Percentiles rank a stretch among this genome's conserved stretches.
Conservation (phyloP, 495 filamentous ascomycete genomes). For the Penicillium nucicola region DNA sequence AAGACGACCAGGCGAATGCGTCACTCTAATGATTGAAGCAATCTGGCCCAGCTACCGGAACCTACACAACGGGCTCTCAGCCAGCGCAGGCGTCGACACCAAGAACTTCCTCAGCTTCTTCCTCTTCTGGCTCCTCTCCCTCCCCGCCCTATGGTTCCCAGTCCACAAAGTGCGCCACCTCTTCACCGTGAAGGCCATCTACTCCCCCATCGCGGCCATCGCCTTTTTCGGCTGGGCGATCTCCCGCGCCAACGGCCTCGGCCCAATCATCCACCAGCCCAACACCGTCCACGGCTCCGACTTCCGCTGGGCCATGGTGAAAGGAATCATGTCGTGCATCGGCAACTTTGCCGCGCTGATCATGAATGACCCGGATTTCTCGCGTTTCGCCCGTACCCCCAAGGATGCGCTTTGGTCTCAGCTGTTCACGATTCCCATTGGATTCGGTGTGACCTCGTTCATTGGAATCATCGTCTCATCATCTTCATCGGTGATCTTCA, state of each 20-base stretch:
- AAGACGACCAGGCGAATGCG: constrained; percentile 54
- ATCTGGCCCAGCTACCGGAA: constrained; percentile 71
- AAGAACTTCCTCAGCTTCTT: constrained; percentile 76
- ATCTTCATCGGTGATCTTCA: constrained; percentile 74
- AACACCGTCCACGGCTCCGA: constrained; percentile 61
- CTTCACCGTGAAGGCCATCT: constrained; percentile 86
- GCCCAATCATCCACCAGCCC: constrained; percentile 77
- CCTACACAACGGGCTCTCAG: constrained; percentile 66
- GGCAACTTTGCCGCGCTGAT: constrained; percentile 88
- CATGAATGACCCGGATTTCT: constrained; percentile 82
- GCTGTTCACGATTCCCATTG: constrained; percentile 78
- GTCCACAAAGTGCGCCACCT: constrained; percentile 68
- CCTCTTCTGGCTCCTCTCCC: constrained; percentile 74
- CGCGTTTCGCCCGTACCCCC: constrained; percentile 79
- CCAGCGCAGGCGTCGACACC: constrained; percentile 68
- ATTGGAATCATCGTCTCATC: constrained; percentile 94
- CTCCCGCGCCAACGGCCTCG: constrained; percentile 76
- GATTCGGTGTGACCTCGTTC: constrained; percentile 86
- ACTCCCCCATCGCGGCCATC: constrained; percentile 80
- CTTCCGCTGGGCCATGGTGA: constrained; percentile 78
- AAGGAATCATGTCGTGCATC: constrained; percentile 82
- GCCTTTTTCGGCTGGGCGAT: constrained; percentile 91
- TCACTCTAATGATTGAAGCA: constrained; percentile 75
- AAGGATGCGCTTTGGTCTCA: constrained; percentile 87
- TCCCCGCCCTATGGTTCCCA: constrained; percentile 80